These are phyloP conservation scores for Phalaenopsis hybrid DNA, from an alignment of 116 monocot species.

Conservation along the genomic window DNA sequence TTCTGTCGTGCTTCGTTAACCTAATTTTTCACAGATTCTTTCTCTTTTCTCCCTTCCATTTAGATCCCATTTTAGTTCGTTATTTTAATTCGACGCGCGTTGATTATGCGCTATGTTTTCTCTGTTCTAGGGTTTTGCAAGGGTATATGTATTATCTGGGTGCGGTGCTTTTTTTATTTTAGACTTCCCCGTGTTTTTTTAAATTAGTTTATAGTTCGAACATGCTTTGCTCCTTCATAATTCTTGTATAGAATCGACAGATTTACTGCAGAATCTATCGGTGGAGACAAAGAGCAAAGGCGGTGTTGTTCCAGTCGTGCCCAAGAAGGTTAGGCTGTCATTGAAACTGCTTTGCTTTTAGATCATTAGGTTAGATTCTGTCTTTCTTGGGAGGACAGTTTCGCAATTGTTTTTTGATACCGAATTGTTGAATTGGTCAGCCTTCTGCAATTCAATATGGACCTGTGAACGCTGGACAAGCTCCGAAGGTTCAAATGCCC, in stretches of 20 bases:
- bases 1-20: neutral
- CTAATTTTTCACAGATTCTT: neutral
- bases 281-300: conserved; percentile 53
- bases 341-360: neutral
- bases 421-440: conserved; percentile 5
- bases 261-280: conserved; percentile 61
- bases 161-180: neutral
- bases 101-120: neutral
- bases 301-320: conserved; percentile 33
- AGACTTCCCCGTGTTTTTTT: neutral
- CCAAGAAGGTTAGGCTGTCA: conserved; percentile 42
- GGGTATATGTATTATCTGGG: neutral
- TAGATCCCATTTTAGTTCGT: neutral
- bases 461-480: conserved; percentile 15
- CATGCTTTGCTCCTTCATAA: conserved; percentile 5
- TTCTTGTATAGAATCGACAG: conserved; percentile 40
- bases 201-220: neutral
- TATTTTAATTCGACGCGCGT: neutral
- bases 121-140: neutral
- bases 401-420: neutral
- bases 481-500: conserved; percentile 16
- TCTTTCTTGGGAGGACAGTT: neutral
- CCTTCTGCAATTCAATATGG: conserved; percentile 19
- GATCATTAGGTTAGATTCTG: neutral
- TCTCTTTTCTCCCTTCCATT: neutral